Base-by-base conservation (phyloP, 2,329 filamentous ascomycete genomes). In the Aspergillus unguis region DNA sequence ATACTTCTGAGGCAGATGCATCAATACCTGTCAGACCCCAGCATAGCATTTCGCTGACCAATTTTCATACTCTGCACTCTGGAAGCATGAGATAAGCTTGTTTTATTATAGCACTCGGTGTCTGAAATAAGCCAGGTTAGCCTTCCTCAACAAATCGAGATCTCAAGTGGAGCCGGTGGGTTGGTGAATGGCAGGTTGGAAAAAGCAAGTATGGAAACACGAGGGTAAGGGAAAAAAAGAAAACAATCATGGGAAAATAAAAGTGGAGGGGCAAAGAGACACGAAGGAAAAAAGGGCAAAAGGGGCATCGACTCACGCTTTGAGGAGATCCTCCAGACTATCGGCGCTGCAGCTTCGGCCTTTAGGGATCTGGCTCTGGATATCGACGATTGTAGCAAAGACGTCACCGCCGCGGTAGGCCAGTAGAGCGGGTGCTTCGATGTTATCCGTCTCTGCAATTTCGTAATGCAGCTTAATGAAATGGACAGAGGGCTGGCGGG, bases 391-490 rank as follows among this genome's bases (percentile, higher is more conserved):
- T 64, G 92, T 95, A 58, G 90, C 89, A 63, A 97, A 91, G 59
- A 96, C 85, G 59, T 97, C 92, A 48, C 91, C 92, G 64, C 86
- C 89, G 53, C 85, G 85, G 76, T 99, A 99, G 8, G 89, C 92
- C 44, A 97, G 78, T 35, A 97, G 78, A 3, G 94, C 90, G 0
- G 94, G 94, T 2, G 96, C 88, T 42, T 87, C 86, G 31, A 91
- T 88, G 53, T 88, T 84, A 69, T 96, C 90, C 78, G 97, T 96
- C 70, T 97, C 92, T 35, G 96, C 95, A 53, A 96, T 92, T 57
- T 88, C 85, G 68, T 90, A 90, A 72, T 95, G 86, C 44, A 97
- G 82, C 75, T 92, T 95, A 75, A 97, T 82, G 67, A 99, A 97
- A 66, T 89, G 90, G 32, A 88, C 82, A 7, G 84, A 81, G 25